Percentiles rank a stretch among this genome's conserved stretches.
Conservation (phyloP, 108 stramenopile species). For the Nannochloropsis oceanica region DNA sequence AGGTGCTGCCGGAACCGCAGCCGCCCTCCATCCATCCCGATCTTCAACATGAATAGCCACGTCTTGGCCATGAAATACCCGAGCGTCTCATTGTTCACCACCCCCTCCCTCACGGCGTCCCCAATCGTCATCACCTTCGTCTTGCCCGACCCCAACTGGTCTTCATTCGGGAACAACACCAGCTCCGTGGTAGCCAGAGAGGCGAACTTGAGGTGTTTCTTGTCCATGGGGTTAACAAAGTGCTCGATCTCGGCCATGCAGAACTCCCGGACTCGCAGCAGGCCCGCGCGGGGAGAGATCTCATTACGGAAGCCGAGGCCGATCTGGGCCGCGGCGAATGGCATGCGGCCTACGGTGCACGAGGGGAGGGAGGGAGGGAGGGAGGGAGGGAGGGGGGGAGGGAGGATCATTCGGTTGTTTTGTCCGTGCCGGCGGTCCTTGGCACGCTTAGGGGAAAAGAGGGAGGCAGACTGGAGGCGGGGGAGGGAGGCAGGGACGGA, state of each 20-base stretch:
- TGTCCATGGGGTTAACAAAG: constrained; percentile 95
- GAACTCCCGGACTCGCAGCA: constrained; percentile 98
- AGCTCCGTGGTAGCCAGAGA: constrained; percentile 64
- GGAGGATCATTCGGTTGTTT: too few relatives aligned
- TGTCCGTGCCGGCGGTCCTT: too few relatives aligned
- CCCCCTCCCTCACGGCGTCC: constrained; percentile 75
- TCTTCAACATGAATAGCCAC: constrained; percentile 85
- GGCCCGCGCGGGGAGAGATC: constrained; percentile 91
- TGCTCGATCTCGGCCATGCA: constrained; percentile 99
- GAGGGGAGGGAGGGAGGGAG: not conserved
- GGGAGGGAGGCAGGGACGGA: too few relatives aligned
- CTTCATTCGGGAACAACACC: constrained; percentile 71
- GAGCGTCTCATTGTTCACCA: constrained; percentile 96
- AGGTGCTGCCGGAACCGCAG: constrained; percentile 98
- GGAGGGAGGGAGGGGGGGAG: too few relatives aligned
- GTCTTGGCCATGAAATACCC: constrained; percentile 99
- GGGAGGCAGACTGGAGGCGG: too few relatives aligned
- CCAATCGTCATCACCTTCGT: constrained; percentile 66
- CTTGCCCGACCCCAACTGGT: constrained; percentile 91
- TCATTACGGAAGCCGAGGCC: constrained; percentile 98
- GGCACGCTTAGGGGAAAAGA: too few relatives aligned
- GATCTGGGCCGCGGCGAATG: constrained; percentile 94
- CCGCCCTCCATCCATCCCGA: constrained; percentile 81
- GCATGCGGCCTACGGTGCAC: constrained; percentile 47
- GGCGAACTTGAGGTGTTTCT: constrained; percentile 81